Base-by-base conservation (phyloP, 805 yeast genomes). In the Candida endomychidarum region DNA sequence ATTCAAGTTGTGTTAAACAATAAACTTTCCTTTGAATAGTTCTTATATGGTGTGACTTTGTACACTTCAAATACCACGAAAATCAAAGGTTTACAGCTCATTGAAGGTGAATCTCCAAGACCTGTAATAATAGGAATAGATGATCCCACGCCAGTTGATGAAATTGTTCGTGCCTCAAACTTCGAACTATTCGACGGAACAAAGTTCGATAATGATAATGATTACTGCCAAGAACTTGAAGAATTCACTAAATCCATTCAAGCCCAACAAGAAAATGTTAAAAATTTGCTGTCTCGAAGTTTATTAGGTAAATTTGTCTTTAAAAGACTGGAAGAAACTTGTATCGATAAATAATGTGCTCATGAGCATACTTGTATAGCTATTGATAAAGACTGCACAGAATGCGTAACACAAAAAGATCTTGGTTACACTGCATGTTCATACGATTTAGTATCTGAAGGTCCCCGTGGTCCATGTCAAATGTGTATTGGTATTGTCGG, bases 201-300 rank as follows among this genome's bases (percentile, higher is more conserved):
- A n/a, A 27, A 27, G 30, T 27, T 27, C 30, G 30, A 27, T 27
- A n/a, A 27, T 17, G 19, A 27, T 12, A 27, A 7, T 27, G 30
- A 27, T 27, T 27, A 27, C 30, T 27, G 30, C 30, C 17, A 27
- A 27, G 30, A 27, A 27, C 30, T 27, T 27, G 30, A 27, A 27
- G 30, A 27, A 7, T 27, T 27, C 18, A 27, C 30, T 27, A 27
- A 27, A 27, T 27, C 30, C 30, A 27, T 27, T 16, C 19, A 27
- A 27, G 10, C 30, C 10, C 10, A 27, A 27, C 14, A 27, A 12
- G 19, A 16, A 12, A 17, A 27, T 14, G 30, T 27, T 7, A 27
- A 17, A 27, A 27, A 27, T 27, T 27, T 27, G 14, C 30, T 27
- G 30, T 27, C 30, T 27, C 30, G 30, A 27, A 27, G 14, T 17